These are phyloP conservation scores for Calophaca sinica DNA, from an alignment of 306 rosid species.

Conservation along the genomic window DNA sequence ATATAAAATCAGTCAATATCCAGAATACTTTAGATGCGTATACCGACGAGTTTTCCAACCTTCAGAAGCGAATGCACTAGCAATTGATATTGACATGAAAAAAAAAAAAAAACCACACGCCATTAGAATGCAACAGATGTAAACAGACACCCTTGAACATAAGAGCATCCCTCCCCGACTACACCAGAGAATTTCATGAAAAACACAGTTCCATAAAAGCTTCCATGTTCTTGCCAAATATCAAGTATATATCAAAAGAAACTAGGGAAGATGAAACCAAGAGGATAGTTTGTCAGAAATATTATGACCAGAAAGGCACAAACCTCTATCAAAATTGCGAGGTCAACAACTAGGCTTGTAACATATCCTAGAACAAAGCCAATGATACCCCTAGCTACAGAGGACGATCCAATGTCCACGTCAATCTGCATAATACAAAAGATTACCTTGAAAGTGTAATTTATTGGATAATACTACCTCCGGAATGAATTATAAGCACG, in stretches of 20 bases:
- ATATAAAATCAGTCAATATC: constrained; percentile 41
- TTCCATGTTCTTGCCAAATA: constrained; percentile 12
- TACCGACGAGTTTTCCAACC: background rate
- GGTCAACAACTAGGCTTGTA: constrained; percentile 93
- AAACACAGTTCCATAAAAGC: constrained; percentile 26
- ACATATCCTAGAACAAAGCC: constrained; percentile 95
- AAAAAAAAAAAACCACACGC: background rate
- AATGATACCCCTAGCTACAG: constrained; percentile 90
- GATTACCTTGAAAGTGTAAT: constrained; percentile 25
- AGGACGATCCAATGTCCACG: constrained; percentile 97
- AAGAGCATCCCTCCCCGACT: constrained; percentile 25
- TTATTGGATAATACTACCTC: constrained; percentile 10
- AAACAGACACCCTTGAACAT: constrained; percentile 29
- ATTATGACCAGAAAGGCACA: constrained; percentile 43
- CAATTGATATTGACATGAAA: background rate
- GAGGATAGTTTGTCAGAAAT: constrained; percentile 12
- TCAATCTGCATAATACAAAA: constrained; percentile 74
- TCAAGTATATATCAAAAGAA: constrained; percentile 19
- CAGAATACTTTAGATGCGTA: constrained; percentile 14
- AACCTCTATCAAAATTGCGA: constrained; percentile 94
- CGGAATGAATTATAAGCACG: too few species aligned
- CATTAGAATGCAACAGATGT: constrained; percentile 23
- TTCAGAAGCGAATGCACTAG: background rate
- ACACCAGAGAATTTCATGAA: constrained; percentile 21
- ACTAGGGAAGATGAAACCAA: constrained; percentile 28